Evolutionary conservation across 805 yeast species (phyloP).

Genomic region (Metschnikowia rubicola): DNA sequence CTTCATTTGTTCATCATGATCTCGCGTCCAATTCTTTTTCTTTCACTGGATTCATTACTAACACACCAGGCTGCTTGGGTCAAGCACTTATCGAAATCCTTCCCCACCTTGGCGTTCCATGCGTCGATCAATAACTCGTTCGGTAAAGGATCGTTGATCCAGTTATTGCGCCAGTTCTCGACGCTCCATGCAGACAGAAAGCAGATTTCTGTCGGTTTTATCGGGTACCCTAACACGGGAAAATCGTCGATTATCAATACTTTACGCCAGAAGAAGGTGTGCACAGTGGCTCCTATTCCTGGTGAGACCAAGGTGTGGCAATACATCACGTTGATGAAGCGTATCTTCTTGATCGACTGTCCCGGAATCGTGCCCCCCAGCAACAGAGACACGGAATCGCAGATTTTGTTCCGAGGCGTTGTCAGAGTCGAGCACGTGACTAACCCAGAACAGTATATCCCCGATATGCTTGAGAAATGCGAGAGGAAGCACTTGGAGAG

Average conservation of each 20-base stretch:
- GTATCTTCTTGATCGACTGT: constrained; percentile 92
- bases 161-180: constrained; percentile 88
- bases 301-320: constrained; percentile 99
- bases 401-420: constrained; percentile 91
- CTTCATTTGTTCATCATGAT: neutral
- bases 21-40: neutral
- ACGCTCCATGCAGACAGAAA: constrained; percentile 87
- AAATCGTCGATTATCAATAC: constrained; percentile 95
- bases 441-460: constrained; percentile 91
- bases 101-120: constrained; percentile 95
- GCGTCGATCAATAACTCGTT: constrained; percentile 96
- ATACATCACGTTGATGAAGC: constrained; percentile 94
- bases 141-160: constrained; percentile 95
- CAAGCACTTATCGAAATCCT: constrained; percentile 83
- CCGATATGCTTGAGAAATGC: constrained; percentile 80
- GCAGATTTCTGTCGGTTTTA: constrained; percentile 94
- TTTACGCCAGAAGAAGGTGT: constrained; percentile 89
- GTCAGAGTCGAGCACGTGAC: constrained; percentile 98
- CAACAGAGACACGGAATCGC: constrained; percentile 82
- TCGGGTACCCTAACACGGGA: constrained; percentile 98
- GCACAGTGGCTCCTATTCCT: constrained; percentile 96
- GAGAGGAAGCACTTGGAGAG: constrained; percentile 88
- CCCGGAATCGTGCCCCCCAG: constrained; percentile 99
- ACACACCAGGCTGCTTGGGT: constrained; percentile 93
- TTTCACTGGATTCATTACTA: constrained; percentile 13